phyloP scores from a whole-genome alignment of 257 asterid species.

The Penstemon barbatus region DNA sequence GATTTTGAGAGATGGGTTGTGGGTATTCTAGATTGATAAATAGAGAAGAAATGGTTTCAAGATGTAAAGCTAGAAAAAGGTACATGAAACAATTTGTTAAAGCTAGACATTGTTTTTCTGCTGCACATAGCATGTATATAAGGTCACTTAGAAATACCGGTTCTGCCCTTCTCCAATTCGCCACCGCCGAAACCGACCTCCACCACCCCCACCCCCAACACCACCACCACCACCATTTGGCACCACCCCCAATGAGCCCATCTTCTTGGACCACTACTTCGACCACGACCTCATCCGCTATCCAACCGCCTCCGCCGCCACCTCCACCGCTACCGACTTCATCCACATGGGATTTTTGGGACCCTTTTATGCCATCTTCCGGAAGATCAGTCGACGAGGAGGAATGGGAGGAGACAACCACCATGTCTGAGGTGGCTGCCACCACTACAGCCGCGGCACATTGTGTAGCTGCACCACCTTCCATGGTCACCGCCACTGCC shows the following conservation, averaged over 20 bases:
- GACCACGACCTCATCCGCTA: constrained; percentile 50
- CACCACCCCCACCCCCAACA: constrained; percentile 49
- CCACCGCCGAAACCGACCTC: constrained; percentile 73
- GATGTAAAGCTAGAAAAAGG: constrained; percentile 83
- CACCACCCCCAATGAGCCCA: constrained; percentile 67
- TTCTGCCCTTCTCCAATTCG: constrained; percentile 80
- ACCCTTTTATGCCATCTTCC: constrained; percentile 76
- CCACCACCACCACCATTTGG: constrained; percentile 31
- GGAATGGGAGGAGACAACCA: constrained; percentile 72
- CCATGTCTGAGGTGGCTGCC: constrained; percentile 56
- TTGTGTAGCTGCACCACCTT: constrained; percentile 67
- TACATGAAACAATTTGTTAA: constrained; percentile 94
- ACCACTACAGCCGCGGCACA: constrained; percentile 43
- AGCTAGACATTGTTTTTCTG: constrained; percentile 81
- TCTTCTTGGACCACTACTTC: constrained; percentile 60
- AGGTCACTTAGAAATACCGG: constrained; percentile 82
- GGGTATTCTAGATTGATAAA: constrained; percentile 74
- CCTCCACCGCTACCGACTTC: constrained; percentile 51
- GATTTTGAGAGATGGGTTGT: constrained; percentile 64
- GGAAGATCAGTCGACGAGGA: constrained; percentile 69
- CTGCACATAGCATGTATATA: constrained; percentile 78
- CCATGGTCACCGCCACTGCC: constrained; percentile 46
- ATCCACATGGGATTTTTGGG: constrained; percentile 94
- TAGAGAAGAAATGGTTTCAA: constrained; percentile 81
- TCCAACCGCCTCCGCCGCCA: constrained; percentile 75